These are phyloP conservation scores for Ophiognomonia clavigignenti-juglandacearum DNA, from an alignment of 2,329 filamentous ascomycete genomes.

Conservation along the genomic window DNA sequence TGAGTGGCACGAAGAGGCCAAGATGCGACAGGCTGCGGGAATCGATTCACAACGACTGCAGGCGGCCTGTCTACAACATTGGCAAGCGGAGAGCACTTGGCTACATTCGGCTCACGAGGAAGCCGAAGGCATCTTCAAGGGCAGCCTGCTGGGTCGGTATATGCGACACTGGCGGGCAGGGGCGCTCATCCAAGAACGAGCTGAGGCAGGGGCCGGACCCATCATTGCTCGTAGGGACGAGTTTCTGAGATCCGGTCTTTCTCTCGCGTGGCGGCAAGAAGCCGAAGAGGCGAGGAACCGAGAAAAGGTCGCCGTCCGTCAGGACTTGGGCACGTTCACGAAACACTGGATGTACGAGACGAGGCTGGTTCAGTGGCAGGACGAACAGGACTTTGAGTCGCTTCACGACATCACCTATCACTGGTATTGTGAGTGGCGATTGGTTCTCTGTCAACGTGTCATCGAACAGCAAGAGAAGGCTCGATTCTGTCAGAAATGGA, in stretches of 20 bases:
- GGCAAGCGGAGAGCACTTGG: constrained; percentile 18
- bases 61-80: constrained; percentile 17
- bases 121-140: constrained; percentile 11
- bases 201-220: constrained; percentile 13
- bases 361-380: constrained; percentile 8
- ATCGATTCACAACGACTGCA: constrained; percentile 15
- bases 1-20: constrained; percentile 27
- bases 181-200: constrained; percentile 11
- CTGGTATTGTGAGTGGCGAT: constrained; percentile 16
- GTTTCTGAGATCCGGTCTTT: constrained; percentile 12
- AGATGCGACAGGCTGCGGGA: constrained; percentile 20
- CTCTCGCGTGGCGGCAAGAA: constrained; percentile 15
- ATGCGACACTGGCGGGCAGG: constrained; percentile 10
- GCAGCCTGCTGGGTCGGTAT: constrained; percentile 12
- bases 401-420: constrained; percentile 13
- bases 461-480: constrained; percentile 12
- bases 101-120: constrained; percentile 10
- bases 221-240: constrained; percentile 17
- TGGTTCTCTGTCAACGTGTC: constrained; percentile 11
- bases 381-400: constrained; percentile 7
- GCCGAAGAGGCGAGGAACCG: constrained; percentile 11
- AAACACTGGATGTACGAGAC: constrained; percentile 16
- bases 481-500: constrained; percentile 13
- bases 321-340: constrained; percentile 10
- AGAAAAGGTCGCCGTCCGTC: constrained; percentile 3